Evolutionary conservation across 495 filamentous ascomycete species (phyloP), one percentile per base, ranked within the genome.

Genomic region (Jackrogersella multiformis): DNA sequence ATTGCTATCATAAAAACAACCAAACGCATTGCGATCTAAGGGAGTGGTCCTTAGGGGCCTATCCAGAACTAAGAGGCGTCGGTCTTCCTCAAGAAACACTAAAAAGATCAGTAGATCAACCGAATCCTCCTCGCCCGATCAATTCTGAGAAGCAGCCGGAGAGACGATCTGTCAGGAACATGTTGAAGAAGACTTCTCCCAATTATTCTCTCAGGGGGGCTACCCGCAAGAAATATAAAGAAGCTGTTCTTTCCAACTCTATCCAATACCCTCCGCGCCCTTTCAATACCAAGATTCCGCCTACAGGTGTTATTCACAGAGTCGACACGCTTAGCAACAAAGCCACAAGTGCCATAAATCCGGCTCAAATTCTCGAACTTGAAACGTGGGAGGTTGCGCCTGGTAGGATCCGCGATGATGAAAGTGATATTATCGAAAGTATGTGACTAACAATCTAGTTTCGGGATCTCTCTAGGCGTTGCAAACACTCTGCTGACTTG

Each of bases 371-470:
- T 1, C 61, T 78, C 3, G 73, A 81, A 44, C 76, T 82, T 66
- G 79, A 81, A 55, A 58, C 53, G 8, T 78, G 76, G 76, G 76
- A 78, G 35, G 21, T 76, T 6, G 74, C 76, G 1, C 74, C 76
- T 1, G 76, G 76, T 21, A 71, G 70, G 0, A 62, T 74, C 32
- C 45, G 56, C 8, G 62, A 74, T 10, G 58, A 55, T 10, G 4
- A 52, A 5, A 56, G 48, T 2, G 39, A 38, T 1, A 46, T 64
- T 1, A 34, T 61, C 7, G 68, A 76, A 9, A 74, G 76, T 77
- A 71, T 39, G 48, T 28, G 3, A 24, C 26, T 30, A 4, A 58
- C 12, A 6, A 12, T 1, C 42, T 38, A 5, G 1, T 15, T 15
- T 16, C 6, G 13, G 5, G 28, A 59, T n/a, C n/a, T n/a, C n/a